Conservation (phyloP, 345 rosid genomes). For the Brassica napus region DNA sequence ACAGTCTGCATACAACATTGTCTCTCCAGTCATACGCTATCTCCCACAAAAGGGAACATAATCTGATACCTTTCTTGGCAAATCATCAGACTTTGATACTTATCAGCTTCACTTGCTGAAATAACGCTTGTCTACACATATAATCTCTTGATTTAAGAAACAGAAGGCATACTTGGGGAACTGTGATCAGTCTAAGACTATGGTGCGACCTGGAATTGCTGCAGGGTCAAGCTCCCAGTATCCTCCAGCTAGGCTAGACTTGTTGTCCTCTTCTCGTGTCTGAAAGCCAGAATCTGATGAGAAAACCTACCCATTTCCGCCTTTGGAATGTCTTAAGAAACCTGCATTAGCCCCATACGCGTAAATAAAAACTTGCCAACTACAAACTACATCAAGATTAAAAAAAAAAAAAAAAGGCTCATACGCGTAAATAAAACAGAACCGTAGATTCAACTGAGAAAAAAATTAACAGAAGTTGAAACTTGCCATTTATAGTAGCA, state of each 20-base stretch:
- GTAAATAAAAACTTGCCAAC: no score
- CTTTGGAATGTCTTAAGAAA: conserved; percentile 38
- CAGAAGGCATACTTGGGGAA: not conserved
- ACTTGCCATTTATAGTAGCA: no score
- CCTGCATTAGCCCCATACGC: not conserved
- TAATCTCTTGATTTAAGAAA: not conserved
- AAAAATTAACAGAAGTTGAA: no score
- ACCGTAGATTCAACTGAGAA: no score
- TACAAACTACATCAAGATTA: no score
- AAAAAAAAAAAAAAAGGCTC: no score
- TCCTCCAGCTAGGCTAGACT: conserved; percentile 1
- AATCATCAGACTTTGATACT: no score
- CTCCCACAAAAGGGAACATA: no score
- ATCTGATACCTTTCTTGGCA: no score
- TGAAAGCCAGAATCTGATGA: conserved; percentile 55
- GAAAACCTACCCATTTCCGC: conserved; percentile 50
- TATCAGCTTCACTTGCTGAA: not conserved
- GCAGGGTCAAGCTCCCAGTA: conserved; percentile 55
- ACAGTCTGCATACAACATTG: no score
- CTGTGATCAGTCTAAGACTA: conserved; percentile 15
- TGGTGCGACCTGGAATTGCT: conserved; percentile 45
- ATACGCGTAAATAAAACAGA: no score
- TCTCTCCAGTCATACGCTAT: no score
- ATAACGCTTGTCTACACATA: conserved; percentile 4
- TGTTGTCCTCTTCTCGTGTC: conserved; percentile 27